Conservation (phyloP, 306 rosid genomes). For the Castanea sativa region DNA sequence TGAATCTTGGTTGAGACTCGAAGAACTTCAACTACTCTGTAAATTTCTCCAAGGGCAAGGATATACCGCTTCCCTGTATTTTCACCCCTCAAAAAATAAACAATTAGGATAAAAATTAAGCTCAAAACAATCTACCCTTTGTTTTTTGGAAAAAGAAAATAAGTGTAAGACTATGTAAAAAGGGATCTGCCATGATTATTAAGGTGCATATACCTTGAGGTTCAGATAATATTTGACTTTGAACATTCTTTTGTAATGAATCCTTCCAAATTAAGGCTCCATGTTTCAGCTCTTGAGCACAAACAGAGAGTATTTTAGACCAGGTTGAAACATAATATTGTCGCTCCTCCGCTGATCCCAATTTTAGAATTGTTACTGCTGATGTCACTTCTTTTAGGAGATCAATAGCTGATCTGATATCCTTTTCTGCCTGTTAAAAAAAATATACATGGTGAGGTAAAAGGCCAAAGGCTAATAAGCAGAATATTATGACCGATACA, state of each 20-base stretch:
- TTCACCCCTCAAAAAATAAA: slow-evolving; percentile 9
- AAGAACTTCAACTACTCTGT: slow-evolving; percentile 67
- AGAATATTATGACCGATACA: slow-evolving; percentile 1
- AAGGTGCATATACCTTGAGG: slow-evolving; percentile 54
- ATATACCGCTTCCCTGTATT: slow-evolving; percentile 61
- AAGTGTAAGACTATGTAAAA: not conserved
- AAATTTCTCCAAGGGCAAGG: slow-evolving; percentile 80
- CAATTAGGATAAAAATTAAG: not conserved
- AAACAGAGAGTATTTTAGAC: slow-evolving; percentile 55
- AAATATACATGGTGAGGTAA: slow-evolving; percentile 25
- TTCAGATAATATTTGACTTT: slow-evolving; percentile 49
- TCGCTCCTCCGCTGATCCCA: slow-evolving; percentile 64
- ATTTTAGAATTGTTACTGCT: slow-evolving; percentile 58
- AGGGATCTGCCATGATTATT: slow-evolving; percentile 10
- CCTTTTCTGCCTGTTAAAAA: slow-evolving; percentile 64
- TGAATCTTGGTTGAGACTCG: slow-evolving; percentile 63
- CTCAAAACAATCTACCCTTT: not conserved
- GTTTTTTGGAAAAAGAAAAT: not conserved
- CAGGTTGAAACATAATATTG: slow-evolving; percentile 60
- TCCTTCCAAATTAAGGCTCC: slow-evolving; percentile 83
- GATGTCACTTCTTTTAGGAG: slow-evolving; percentile 61
- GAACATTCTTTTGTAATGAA: slow-evolving; percentile 46
- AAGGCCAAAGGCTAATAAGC: slow-evolving; percentile 26
- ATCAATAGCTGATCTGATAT: slow-evolving; percentile 64
- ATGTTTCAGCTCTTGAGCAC: slow-evolving; percentile 77